Percentiles rank a stretch among this genome's conserved stretches.
phyloP scores from a whole-genome alignment of 495 filamentous ascomycete genomes.

The Apiosordaria backusii region DNA sequence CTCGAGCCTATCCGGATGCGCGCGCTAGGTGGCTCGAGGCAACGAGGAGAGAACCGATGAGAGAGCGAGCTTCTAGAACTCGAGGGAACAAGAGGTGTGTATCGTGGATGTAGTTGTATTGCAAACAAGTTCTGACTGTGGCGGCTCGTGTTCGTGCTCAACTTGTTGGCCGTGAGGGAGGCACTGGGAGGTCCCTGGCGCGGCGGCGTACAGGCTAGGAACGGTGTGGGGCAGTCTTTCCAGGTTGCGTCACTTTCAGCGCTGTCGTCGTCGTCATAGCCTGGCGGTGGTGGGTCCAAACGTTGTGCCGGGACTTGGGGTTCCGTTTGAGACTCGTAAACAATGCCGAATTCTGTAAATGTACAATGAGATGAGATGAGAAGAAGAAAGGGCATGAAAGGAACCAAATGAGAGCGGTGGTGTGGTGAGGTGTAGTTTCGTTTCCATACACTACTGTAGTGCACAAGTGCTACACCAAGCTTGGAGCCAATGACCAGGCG shows the following conservation, averaged over 20 bases:
- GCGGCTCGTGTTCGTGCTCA: neutral
- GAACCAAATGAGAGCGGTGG: too few species aligned
- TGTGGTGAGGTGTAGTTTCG: too few species aligned
- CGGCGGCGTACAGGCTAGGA: neutral
- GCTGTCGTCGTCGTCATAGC: conserved; percentile 17
- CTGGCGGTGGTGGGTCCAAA: neutral
- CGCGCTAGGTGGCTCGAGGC: neutral
- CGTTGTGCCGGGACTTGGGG: neutral
- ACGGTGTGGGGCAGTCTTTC: conserved; percentile 3
- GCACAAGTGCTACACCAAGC: too few species aligned
- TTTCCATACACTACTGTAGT: too few species aligned
- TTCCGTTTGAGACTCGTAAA: neutral
- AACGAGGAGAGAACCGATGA: neutral
- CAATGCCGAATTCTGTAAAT: neutral
- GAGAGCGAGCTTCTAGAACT: neutral
- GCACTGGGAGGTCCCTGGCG: neutral
- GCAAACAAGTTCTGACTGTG: conserved; percentile 10
- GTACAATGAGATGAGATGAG: too few species aligned
- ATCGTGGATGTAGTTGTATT: neutral
- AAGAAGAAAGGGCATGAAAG: too few species aligned
- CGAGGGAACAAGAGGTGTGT: neutral
- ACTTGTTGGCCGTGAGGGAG: neutral
- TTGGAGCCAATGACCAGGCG: too few species aligned
- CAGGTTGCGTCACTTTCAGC: conserved; percentile 13
- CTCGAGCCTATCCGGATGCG: neutral